These are phyloP conservation scores for Astrothelium macrocarpum DNA, from an alignment of 495 filamentous ascomycete species.

Conservation along the genomic window DNA sequence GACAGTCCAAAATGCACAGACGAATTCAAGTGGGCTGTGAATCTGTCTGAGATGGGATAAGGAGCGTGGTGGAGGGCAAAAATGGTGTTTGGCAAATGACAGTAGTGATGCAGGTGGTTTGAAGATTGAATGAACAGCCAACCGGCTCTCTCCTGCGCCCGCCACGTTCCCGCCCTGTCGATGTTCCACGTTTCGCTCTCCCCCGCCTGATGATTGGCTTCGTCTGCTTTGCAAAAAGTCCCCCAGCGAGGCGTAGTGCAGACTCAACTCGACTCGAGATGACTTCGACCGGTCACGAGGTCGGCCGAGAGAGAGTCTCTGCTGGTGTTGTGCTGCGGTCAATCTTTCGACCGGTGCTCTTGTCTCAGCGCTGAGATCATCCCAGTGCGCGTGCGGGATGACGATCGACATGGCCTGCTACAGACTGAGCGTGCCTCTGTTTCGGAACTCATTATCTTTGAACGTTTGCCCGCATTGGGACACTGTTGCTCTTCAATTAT, in stretches of 20 bases:
- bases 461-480: background rate
- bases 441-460: background rate
- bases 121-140: background rate
- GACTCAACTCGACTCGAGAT: background rate
- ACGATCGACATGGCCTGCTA: background rate
- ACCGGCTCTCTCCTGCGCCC: no score
- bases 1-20: background rate
- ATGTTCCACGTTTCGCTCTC: background rate
- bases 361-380: constrained; percentile 6
- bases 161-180: background rate
- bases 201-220: background rate
- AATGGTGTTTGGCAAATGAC: background rate
- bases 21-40: background rate
- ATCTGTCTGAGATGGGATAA: background rate
- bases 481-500: background rate
- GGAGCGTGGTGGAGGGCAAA: background rate
- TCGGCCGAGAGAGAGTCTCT: background rate
- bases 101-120: background rate
- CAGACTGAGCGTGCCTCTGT: background rate
- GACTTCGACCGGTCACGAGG: background rate
- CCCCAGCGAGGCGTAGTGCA: no score
- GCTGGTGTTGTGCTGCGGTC: background rate
- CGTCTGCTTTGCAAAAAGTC: no score
- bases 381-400: constrained; percentile 2
- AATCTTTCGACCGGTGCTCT: background rate